phyloP scores from a whole-genome alignment of 306 rosid species.

The Arachis hypogaea region DNA sequence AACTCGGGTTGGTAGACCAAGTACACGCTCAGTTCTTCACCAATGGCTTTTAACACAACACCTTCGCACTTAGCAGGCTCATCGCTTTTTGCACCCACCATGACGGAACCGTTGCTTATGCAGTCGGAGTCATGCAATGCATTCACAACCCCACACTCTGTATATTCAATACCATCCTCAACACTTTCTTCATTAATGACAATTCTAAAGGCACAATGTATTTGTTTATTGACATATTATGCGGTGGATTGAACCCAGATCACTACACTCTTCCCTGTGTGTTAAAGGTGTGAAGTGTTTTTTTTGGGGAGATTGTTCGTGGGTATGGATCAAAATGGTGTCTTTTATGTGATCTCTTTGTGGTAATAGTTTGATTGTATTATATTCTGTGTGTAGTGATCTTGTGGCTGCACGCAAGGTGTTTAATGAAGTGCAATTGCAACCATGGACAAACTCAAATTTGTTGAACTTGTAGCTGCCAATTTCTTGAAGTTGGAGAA shows the following conservation, averaged over 20 bases:
- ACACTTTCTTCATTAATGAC: slow-evolving; percentile 47
- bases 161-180: slow-evolving; percentile 65
- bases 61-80: slow-evolving; percentile 68
- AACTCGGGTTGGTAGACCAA: slow-evolving; percentile 27
- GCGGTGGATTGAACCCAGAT: slow-evolving; percentile 52
- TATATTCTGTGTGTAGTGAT: slow-evolving; percentile 50
- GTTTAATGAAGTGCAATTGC: slow-evolving; percentile 83
- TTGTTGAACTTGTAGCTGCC: slow-evolving; percentile 63
- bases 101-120: slow-evolving; percentile 48
- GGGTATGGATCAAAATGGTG: slow-evolving; percentile 63
- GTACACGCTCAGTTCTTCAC: slow-evolving; percentile 69
- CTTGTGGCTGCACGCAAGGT: slow-evolving; percentile 55
- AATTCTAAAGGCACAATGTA: slow-evolving; percentile 41
- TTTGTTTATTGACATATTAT: slow-evolving; percentile 48
- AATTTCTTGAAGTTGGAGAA: slow-evolving; percentile 49
- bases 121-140: slow-evolving; percentile 57
- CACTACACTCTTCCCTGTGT: slow-evolving; percentile 69
- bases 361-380: slow-evolving; percentile 63
- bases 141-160: slow-evolving; percentile 66
- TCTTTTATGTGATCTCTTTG: slow-evolving; percentile 54
- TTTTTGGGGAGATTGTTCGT: slow-evolving; percentile 57
- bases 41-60: slow-evolving; percentile 50
- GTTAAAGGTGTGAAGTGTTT: slow-evolving; percentile 52
- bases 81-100: slow-evolving; percentile 61
- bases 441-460: slow-evolving; percentile 59